Conservation (phyloP, 73 alveolate genomes). For the Paramecium octaurelia region DNA sequence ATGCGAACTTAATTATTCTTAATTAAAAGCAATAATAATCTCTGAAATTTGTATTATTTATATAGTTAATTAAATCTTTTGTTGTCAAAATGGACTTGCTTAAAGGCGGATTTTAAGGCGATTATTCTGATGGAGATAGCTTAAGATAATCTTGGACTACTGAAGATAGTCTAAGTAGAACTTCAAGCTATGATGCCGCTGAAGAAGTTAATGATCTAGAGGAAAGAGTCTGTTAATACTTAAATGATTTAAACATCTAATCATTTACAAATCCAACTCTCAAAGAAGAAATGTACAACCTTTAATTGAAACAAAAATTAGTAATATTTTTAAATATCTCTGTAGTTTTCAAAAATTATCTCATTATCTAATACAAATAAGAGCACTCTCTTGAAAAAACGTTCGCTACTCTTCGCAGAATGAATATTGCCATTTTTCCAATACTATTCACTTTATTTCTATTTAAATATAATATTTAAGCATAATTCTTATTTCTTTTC, state of each 20-base stretch:
- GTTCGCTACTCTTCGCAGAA: background rate
- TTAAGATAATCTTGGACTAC: slow-evolving; percentile 29
- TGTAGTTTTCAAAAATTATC: background rate
- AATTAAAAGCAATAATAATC: background rate
- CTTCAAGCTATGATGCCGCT: background rate
- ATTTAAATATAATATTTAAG: background rate
- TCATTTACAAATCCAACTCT: slow-evolving; percentile 9
- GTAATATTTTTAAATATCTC: background rate
- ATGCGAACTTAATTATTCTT: background rate
- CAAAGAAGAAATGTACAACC: background rate
- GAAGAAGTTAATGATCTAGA: slow-evolving; percentile 7
- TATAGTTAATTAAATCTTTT: slow-evolving; percentile 22
- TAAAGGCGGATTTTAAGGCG: background rate
- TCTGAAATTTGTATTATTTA: slow-evolving; percentile 7
- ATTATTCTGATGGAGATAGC: background rate
- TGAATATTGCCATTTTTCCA: background rate
- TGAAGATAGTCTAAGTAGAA: slow-evolving; percentile 10
- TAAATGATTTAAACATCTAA: background rate
- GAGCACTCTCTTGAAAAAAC: background rate
- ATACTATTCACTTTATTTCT: background rate
- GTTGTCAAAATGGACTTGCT: background rate
- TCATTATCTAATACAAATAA: background rate
- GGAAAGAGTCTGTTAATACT: slow-evolving; percentile 15
- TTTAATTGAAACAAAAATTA: background rate
- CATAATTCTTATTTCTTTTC: background rate